Conservation (phyloP, 2,329 filamentous ascomycete species). For the Ceratocystis ficicola region DNA sequence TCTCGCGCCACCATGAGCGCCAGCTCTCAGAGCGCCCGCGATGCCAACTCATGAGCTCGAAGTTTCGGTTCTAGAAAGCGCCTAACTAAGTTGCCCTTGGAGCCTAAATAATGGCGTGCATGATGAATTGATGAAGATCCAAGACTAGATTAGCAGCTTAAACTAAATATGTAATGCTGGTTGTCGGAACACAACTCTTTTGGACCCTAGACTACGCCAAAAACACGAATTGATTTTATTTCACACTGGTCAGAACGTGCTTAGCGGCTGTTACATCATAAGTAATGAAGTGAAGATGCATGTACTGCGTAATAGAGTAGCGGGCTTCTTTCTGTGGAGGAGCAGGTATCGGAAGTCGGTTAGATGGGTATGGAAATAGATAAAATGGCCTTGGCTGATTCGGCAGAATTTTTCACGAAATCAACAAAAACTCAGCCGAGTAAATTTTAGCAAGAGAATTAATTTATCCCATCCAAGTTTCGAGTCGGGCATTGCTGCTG, state of each 20-base stretch:
- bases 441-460: too few species aligned
- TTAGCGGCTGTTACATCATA: too few species aligned
- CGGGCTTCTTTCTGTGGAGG: too few species aligned
- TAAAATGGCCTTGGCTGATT: too few species aligned
- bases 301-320: too few species aligned
- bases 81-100: background rate
- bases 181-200: background rate
- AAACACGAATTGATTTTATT: slow-evolving; percentile 1
- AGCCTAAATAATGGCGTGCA: background rate
- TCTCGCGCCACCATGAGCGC: slow-evolving; percentile 63
- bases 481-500: background rate
- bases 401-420: too few species aligned
- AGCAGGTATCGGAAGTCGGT: too few species aligned
- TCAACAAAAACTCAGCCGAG: too few species aligned
- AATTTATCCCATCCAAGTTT: too few species aligned
- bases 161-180: background rate
- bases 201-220: background rate
- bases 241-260: background rate
- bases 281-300: too few species aligned
- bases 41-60: slow-evolving; percentile 48
- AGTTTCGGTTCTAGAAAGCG: background rate
- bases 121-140: slow-evolving; percentile 10
- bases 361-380: too few species aligned
- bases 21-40: slow-evolving; percentile 80
- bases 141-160: slow-evolving; percentile 2